Percentiles rank a stretch among this genome's conserved stretches.
Evolutionary conservation across 192 early-diverging fungal genomes (phyloP).

Genomic region (Coemansia sp.): DNA sequence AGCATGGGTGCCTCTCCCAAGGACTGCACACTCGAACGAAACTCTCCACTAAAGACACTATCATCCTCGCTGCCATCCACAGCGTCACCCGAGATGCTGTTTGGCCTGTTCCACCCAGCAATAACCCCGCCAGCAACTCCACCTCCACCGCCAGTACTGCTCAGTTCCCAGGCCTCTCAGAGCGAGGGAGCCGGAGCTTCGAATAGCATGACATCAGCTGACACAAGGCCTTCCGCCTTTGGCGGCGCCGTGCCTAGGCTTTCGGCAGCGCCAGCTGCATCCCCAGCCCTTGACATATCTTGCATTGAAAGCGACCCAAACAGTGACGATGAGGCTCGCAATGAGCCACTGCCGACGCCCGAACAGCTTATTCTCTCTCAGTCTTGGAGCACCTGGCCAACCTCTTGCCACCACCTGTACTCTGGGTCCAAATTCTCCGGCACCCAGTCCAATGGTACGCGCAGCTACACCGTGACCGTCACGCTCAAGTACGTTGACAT

Average conservation of each 20-base stretch:
- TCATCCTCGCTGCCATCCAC: conserved; percentile 11
- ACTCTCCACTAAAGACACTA: not conserved
- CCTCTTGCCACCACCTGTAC: conserved; percentile 51
- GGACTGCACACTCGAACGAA: conserved; percentile 22
- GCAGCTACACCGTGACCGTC: conserved; percentile 43
- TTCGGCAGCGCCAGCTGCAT: not conserved
- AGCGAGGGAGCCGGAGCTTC: not conserved
- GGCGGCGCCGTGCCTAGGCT: too few relatives aligned
- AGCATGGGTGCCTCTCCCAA: conserved; percentile 5
- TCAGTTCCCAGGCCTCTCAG: not conserved
- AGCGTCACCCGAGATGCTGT: conserved; percentile 22
- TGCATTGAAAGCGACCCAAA: not conserved
- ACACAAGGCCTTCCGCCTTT: not conserved
- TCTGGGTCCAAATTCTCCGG: conserved; percentile 49
- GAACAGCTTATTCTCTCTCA: conserved; percentile 51
- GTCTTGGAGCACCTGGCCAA: conserved; percentile 53
- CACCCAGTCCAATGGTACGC: conserved; percentile 45
- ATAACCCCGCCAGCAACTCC: not conserved
- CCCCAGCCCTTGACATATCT: not conserved
- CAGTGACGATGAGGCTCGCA: conserved; percentile 19
- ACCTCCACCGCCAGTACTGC: not conserved
- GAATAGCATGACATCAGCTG: not conserved
- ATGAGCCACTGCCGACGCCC: conserved; percentile 41
- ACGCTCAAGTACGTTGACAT: conserved; percentile 60
- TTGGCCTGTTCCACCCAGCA: conserved; percentile 1